Evolutionary conservation across 176 grass and related monocot genomes (phyloP).

Genomic region (Lolium rigidum): DNA sequence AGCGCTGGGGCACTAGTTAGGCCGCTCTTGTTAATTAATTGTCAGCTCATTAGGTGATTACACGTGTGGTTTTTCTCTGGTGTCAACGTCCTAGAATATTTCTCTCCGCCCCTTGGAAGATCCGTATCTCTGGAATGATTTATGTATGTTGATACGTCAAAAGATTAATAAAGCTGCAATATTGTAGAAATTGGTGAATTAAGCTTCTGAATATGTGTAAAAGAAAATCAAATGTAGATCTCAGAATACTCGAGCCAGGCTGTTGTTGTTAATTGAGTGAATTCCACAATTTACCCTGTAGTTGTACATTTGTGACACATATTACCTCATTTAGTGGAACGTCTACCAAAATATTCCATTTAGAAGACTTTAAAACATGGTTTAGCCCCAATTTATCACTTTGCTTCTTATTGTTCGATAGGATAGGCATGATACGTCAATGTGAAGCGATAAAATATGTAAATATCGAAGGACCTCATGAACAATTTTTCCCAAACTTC

Average conservation of each 20-base stretch:
- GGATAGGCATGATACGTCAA: too few relatives aligned
- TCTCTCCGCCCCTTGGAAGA: neutral
- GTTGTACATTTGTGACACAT: too few relatives aligned
- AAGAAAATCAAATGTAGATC: neutral
- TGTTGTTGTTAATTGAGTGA: too few relatives aligned
- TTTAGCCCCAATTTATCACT: too few relatives aligned
- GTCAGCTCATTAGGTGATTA: neutral
- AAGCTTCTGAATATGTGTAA: neutral
- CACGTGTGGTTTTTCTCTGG: slow-evolving; percentile 32
- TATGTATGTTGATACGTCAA: neutral
- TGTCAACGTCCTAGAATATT: neutral
- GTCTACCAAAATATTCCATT: too few relatives aligned
- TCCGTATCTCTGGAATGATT: slow-evolving; percentile 23
- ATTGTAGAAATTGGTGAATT: neutral
- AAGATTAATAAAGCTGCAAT: neutral
- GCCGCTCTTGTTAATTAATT: slow-evolving; percentile 29
- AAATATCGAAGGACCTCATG: too few relatives aligned
- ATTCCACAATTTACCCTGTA: too few relatives aligned
- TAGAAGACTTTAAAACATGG: too few relatives aligned
- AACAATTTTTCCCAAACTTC: too few relatives aligned
- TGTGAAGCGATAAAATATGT: too few relatives aligned
- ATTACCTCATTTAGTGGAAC: too few relatives aligned
- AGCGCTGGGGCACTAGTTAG: neutral
- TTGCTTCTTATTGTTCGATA: too few relatives aligned
- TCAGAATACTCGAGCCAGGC: neutral